Percentiles rank a stretch among this genome's conserved stretches.
Conservation (phyloP, 768 basidiomycete species). For the Kwoniella pini region DNA sequence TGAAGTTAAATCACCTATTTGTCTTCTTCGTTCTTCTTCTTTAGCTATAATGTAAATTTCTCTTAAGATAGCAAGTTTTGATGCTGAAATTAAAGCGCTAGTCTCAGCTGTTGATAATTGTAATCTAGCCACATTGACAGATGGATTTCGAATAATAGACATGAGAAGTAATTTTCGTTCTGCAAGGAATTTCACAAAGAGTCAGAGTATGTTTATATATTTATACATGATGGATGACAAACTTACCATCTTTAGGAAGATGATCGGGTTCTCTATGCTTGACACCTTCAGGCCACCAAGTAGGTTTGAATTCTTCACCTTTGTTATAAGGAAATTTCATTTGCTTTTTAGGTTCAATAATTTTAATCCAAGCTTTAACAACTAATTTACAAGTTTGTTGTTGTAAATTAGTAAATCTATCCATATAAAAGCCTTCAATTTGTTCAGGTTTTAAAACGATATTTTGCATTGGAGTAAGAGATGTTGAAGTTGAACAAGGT, state of each 20-base stretch:
- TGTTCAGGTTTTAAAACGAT: slow-evolving; percentile 38
- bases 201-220: too few species aligned
- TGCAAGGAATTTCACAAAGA: slow-evolving; percentile 22
- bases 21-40: slow-evolving; percentile 51
- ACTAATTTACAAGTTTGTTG: slow-evolving; percentile 55
- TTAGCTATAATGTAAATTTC: slow-evolving; percentile 55
- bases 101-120: slow-evolving; percentile 53
- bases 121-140: slow-evolving; percentile 47
- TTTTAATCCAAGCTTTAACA: slow-evolving; percentile 57
- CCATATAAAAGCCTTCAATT: slow-evolving; percentile 47
- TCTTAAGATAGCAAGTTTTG: slow-evolving; percentile 48
- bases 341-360: slow-evolving; percentile 57
- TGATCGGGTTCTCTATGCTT: slow-evolving; percentile 57
- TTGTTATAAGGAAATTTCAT: slow-evolving; percentile 56
- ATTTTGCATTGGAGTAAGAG: slow-evolving; percentile 24
- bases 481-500: slow-evolving; percentile 15
- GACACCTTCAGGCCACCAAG: slow-evolving; percentile 56
- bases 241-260: slow-evolving; percentile 54
- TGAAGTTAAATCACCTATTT: slow-evolving; percentile 27
- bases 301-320: slow-evolving; percentile 54
- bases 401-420: slow-evolving; percentile 49
- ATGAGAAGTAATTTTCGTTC: slow-evolving; percentile 54
- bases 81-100: slow-evolving; percentile 46
- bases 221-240: neutral
- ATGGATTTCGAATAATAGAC: slow-evolving; percentile 47